phyloP scores from a whole-genome alignment of 2,329 filamentous ascomycete species.

The Xylariaceae sp. region DNA sequence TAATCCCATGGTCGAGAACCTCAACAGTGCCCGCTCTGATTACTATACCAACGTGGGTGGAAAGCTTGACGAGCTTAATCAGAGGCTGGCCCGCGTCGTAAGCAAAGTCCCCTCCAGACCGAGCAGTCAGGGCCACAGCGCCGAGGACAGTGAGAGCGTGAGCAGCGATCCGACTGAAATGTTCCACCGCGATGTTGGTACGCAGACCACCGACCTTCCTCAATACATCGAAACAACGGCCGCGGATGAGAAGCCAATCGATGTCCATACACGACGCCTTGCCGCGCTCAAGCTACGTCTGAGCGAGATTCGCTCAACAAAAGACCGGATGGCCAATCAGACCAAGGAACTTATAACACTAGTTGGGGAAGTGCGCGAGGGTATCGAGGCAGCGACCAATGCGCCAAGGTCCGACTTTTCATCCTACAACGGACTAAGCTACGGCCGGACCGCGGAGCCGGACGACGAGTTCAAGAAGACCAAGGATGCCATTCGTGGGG shows the following conservation, averaged over 20 bases:
- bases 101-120: slow-evolving; percentile 55
- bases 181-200: slow-evolving; percentile 77
- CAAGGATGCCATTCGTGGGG: slow-evolving; percentile 71
- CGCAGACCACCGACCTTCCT: slow-evolving; percentile 64
- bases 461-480: slow-evolving; percentile 71
- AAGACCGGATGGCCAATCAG: slow-evolving; percentile 45
- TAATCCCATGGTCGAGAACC: slow-evolving; percentile 56
- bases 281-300: slow-evolving; percentile 42
- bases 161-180: slow-evolving; percentile 70
- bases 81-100: slow-evolving; percentile 54
- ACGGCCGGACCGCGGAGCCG: slow-evolving; percentile 46
- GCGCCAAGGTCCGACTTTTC: slow-evolving; percentile 38
- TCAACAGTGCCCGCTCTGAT: slow-evolving; percentile 52
- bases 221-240: slow-evolving; percentile 31
- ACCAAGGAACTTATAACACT: slow-evolving; percentile 51
- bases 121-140: slow-evolving; percentile 17
- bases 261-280: slow-evolving; percentile 43
- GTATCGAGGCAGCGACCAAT: slow-evolving; percentile 62
- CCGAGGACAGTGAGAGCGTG: slow-evolving; percentile 42
- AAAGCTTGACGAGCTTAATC: slow-evolving; percentile 46
- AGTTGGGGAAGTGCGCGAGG: slow-evolving; percentile 60
- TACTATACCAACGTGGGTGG: slow-evolving; percentile 47
- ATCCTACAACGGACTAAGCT: slow-evolving; percentile 37
- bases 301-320: slow-evolving; percentile 42
- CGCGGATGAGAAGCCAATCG: slow-evolving; percentile 29